Percentiles rank a stretch among this genome's conserved stretches.
Evolutionary conservation across 2,329 filamentous ascomycete species (phyloP).

Genomic region (Tolypocladium endophyticum): DNA sequence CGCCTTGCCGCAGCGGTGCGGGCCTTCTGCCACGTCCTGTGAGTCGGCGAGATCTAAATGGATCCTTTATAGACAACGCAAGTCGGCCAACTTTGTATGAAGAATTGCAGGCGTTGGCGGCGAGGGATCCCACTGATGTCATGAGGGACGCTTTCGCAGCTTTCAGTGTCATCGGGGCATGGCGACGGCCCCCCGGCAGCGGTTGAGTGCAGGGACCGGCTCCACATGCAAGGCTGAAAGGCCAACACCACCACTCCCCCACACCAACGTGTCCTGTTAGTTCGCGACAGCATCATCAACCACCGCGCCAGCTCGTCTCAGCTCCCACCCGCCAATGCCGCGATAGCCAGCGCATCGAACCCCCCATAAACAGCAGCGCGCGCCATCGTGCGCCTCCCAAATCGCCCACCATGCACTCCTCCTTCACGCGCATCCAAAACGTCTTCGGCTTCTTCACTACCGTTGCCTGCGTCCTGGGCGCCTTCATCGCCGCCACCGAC

Average conservation of each 20-base stretch:
- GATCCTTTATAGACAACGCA: neutral
- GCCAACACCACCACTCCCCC: neutral
- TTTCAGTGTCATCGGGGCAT: neutral
- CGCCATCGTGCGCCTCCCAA: constrained; percentile 6
- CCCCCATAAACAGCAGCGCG: neutral
- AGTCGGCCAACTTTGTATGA: neutral
- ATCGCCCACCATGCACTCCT: constrained; percentile 65
- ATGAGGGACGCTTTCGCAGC: neutral
- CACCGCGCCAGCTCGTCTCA: neutral
- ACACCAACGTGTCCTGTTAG: neutral
- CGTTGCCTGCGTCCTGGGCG: constrained; percentile 72
- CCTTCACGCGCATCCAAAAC: constrained; percentile 75
- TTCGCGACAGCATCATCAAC: neutral
- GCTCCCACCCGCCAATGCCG: neutral
- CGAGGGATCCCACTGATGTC: neutral
- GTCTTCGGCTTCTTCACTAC: constrained; percentile 98
- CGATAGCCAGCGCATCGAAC: neutral
- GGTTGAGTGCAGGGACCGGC: neutral
- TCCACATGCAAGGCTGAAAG: neutral
- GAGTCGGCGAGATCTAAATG: neutral
- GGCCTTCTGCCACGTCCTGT: neutral
- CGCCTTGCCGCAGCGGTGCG: neutral
- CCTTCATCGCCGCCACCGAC: constrained; percentile 72
- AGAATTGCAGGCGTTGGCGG: neutral
- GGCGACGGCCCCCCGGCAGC: neutral